These are phyloP conservation scores for Amaranthus palmeri DNA, from an alignment of 148 eudicot species.

Conservation along the genomic window DNA sequence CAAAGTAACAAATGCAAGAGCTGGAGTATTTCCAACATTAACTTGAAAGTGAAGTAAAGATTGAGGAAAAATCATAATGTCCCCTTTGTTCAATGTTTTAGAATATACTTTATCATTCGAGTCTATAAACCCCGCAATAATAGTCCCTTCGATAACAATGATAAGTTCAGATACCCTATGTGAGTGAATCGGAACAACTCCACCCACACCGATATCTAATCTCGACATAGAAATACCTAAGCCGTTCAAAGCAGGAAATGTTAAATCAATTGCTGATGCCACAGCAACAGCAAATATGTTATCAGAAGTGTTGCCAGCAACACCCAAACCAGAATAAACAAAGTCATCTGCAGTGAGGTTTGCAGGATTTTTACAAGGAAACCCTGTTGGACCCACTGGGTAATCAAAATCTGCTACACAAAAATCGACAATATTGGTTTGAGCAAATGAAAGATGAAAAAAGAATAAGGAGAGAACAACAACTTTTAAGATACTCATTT, in stretches of 20 bases:
- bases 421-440: slow-evolving; percentile 6
- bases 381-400: slow-evolving; percentile 14
- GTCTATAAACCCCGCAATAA: slow-evolving; percentile 21
- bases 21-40: slow-evolving; percentile 12
- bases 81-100: slow-evolving; percentile 20
- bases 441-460: not conserved
- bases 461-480: not conserved
- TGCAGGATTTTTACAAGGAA: slow-evolving; percentile 18
- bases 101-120: slow-evolving; percentile 7
- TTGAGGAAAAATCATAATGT: slow-evolving; percentile 21
- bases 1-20: slow-evolving; percentile 16
- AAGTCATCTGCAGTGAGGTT: slow-evolving; percentile 17
- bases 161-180: slow-evolving; percentile 13
- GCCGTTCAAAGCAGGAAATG: slow-evolving; percentile 19
- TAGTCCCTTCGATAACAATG: slow-evolving; percentile 5
- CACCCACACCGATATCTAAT: slow-evolving; percentile 19
- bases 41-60: slow-evolving; percentile 18
- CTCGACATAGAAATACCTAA: slow-evolving; percentile 17
- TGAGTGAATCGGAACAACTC: slow-evolving; percentile 14
- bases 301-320: slow-evolving; percentile 6
- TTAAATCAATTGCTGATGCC: not conserved
- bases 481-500: not conserved
- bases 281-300: not conserved
- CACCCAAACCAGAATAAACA: slow-evolving; percentile 2
- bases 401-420: slow-evolving; percentile 20